A percentile compares a stretch with the other conserved stretches of the same genome.
Conservation (phyloP, 495 filamentous ascomycete species). For the Letharia lupina region DNA sequence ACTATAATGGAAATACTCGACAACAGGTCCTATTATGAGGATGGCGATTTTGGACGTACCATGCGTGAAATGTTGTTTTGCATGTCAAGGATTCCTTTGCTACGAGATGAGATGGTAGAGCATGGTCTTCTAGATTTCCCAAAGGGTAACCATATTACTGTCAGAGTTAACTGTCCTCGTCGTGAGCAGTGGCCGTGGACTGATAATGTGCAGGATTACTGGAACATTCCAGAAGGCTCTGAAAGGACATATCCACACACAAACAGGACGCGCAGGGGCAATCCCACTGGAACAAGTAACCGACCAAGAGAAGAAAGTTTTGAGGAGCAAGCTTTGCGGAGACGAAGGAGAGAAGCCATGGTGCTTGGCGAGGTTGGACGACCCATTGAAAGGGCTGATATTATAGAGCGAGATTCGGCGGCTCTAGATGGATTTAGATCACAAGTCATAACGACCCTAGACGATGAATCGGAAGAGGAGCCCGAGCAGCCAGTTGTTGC, state of each 20-base stretch:
- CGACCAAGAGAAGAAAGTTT: conserved; percentile 36
- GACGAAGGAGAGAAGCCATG: conserved; percentile 48
- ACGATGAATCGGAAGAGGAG: background rate
- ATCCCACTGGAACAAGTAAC: background rate
- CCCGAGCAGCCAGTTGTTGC: conserved; percentile 27
- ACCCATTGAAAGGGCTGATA: conserved; percentile 42
- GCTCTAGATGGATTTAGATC: background rate
- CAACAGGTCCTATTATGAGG: background rate
- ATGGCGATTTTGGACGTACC: conserved; percentile 27
- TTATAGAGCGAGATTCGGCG: conserved; percentile 37
- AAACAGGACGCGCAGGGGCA: background rate
- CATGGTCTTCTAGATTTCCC: conserved; percentile 33
- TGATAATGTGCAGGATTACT: background rate
- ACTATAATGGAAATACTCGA: background rate
- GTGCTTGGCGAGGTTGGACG: conserved; percentile 44
- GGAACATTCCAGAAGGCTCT: background rate
- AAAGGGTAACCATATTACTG: conserved; percentile 9
- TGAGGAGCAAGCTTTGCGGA: conserved; percentile 43
- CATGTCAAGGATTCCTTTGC: conserved; percentile 31
- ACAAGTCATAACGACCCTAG: background rate
- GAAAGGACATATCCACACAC: background rate
- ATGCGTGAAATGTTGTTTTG: conserved; percentile 40
- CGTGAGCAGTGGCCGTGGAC: background rate
- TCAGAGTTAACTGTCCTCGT: background rate
- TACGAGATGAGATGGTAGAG: conserved; percentile 38